Base-by-base conservation (phyloP, 164 flowering plant species). In the Sextonia rubra region DNA sequence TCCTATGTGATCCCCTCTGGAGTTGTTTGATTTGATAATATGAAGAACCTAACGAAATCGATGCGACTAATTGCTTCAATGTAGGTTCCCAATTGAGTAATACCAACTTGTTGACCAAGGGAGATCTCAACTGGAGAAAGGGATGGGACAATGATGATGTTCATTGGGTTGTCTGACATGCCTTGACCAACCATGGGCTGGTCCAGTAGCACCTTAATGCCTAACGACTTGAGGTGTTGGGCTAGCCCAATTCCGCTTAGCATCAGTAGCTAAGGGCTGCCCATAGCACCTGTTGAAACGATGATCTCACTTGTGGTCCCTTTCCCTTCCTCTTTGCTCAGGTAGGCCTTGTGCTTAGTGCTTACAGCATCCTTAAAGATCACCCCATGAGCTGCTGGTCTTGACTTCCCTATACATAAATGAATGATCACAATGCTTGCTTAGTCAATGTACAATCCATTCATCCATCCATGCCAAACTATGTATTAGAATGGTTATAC, bases 91-190 rank as follows among this genome's bases (percentile, higher is more conserved):
- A 79, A 79, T 3, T 56, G 72, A 4, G 97, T 85, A 20, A 94
- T 91, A 62, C 97, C 97, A 8, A 90, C 98, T 0, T 80, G 87
- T 68, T 89, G 89, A n/a, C 84, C 77, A 47, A 92, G 89, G 7
- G 98, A 90, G 17, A 81, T 69, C 73, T 92, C 98, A 12, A 94
- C 90, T 0, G 90, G 92, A 1, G 14, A 1, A 0, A 86, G 90
- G 14, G 97, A 88, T 5, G 97, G 97, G 2, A 94, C 56, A 29
- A 78, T 69, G 32, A 94, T 72, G 61, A 84, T 84, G 49, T 94
- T 94, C 97, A 87, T 85, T 20, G 98, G 98, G 62, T 92, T 94
- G 75, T 94, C 97, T 0, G 90, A 66, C 90, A 92, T 81, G 11
- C 84, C 87, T 75, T 85, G 86, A 0, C 97, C 98, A 30, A 94